Evolutionary conservation across 2,329 filamentous ascomycete species (phyloP), one percentile per base, ranked within the genome.

Genomic region (Aspergillus fructus): DNA sequence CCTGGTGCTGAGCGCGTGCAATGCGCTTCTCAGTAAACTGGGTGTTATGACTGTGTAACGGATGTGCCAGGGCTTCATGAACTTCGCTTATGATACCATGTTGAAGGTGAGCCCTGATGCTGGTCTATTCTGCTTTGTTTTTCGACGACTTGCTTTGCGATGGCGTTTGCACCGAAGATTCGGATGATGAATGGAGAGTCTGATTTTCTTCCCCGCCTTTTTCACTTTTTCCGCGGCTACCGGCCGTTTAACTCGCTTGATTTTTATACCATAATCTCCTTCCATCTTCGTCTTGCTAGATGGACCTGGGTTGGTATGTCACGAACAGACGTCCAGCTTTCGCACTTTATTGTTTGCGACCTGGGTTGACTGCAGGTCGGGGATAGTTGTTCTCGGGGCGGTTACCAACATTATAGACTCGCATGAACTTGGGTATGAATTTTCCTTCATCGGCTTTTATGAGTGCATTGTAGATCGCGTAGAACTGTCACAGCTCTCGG

Each of bases 1-100:
- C 71, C 71, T 47, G 79, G 78, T 53, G 78, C 76, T 47, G 79
- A 81, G 72, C 72, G 79, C 50, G 75, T 81, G 68, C 79, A 81
- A 67, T 81, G 79, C 64, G 79, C 79, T 55, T 81, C 78, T 33
- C 79, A 81, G 74, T 81, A 78, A 76, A 67, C 62, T 43, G 7
- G 40, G 37, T 46, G 11, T 55, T 56, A 47, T 30, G 47, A 37
- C 51, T 57, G 33, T 40, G 53, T 61, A 57, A 30, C 56, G 59
- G 62, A 64, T 55, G 59, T 62, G 60, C 61, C 60, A 57, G 60
- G 66, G 65, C 61, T 54, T 70, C 58, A 70, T 66, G 66, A 68
- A 66, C 55, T 64, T 72, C 64, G 62, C 68, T 73, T 73, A 71
- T 71, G 71, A 73, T 73, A 71, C 71, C 68, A 67, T 69, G 64